Base-by-base conservation (phyloP, 2,329 filamentous ascomycete genomes). In the Aspergillus sp. region DNA sequence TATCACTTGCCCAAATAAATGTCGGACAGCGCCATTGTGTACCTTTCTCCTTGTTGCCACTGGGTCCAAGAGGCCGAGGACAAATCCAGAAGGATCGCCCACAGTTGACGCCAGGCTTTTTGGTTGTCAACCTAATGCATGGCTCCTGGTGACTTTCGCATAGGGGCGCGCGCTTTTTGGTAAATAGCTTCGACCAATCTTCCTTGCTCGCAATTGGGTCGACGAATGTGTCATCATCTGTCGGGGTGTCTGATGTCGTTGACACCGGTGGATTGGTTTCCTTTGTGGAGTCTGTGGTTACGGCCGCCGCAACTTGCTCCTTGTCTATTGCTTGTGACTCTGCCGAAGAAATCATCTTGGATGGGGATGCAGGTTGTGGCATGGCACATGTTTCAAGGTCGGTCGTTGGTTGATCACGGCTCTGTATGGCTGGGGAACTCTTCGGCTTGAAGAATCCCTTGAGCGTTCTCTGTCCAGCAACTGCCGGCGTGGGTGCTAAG, bases 21-120 rank as follows among this genome's bases (percentile, higher is more conserved):
- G 92, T 96, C 2, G 84, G 81, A 75, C 94, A 98, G 47, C 91
- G 86, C 91, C 93, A 97, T 71, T 95, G 84, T 0, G 92, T 92
- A 2, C 88, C 89, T 61, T 82, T 89, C 75, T 96, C 93, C 73
- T 95, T 95, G 67, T 89, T 86, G 0, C 92, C 95, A 23, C 88
- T 90, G 1, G 92, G 92, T 0, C 92, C 94, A 2, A 98, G 78
- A 3, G 95, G 95, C 82, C 94, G 77, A 73, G 84, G 74, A 70
- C 87, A 90, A 70, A 88, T 87, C 85, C 85, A 90, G 71, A 89
- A 90, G 8, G 83, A 82, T 25, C 87, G 78, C 0, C 87, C 87
- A 64, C 83, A 88, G 70, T 98, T 99, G 64, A 91, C 80, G 1
- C 95, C 95, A 0, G 91, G 83, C 72, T 98, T 98, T 79, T 94